Percentiles rank a stretch among this genome's conserved stretches.
Evolutionary conservation across 1,284 basidiomycete species (phyloP).

Genomic region (Tilletia caries): DNA sequence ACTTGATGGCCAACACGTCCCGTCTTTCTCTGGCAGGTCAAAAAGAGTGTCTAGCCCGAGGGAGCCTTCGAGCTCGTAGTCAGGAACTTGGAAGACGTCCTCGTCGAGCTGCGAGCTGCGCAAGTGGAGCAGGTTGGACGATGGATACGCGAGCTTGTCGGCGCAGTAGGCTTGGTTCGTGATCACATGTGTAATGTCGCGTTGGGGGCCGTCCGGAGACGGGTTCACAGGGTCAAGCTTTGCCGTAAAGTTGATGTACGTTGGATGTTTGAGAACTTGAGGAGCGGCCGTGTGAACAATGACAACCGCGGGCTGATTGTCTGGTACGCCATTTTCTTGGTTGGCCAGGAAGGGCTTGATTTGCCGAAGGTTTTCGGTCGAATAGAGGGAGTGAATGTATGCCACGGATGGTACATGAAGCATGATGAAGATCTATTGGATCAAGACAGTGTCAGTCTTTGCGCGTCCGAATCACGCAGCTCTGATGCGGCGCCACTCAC

Average conservation of each 20-base stretch:
- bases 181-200: constrained; percentile 56
- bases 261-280: constrained; percentile 61
- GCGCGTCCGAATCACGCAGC: neutral
- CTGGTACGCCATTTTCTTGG: constrained; percentile 36
- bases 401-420: neutral
- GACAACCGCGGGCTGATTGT: constrained; percentile 57
- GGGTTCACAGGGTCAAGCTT: constrained; percentile 59
- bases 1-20: neutral
- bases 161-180: constrained; percentile 64
- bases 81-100: constrained; percentile 70
- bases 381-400: neutral
- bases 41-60: constrained; percentile 18
- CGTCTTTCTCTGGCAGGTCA: neutral
- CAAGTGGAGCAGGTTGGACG: constrained; percentile 69
- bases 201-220: neutral
- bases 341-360: neutral
- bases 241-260: constrained; percentile 71
- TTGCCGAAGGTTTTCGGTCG: neutral
- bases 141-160: constrained; percentile 72
- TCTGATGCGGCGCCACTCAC: constrained; percentile 17
- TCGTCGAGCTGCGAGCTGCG: constrained; percentile 70
- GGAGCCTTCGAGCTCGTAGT: constrained; percentile 56
- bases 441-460: neutral
- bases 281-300: constrained; percentile 42
- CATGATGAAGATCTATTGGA: neutral